Evolutionary conservation across 1,284 basidiomycete genomes (phyloP), one percentile per base, ranked within the genome.

Genomic region (Meira nashicola): DNA sequence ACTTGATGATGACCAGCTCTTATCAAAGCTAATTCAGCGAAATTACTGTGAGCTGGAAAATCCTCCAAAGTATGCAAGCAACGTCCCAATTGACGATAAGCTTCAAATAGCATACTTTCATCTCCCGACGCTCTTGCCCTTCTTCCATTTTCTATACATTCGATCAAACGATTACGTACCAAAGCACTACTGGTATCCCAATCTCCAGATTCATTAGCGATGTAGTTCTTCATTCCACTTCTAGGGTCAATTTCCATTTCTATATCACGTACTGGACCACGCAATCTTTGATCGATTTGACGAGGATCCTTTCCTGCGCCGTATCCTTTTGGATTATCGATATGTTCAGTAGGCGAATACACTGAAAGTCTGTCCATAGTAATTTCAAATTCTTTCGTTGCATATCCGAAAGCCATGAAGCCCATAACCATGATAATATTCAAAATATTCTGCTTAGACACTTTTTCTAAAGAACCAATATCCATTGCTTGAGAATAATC

Each of bases 161-260:
- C 81, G 70, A 88, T 84, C n/a, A 96, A 81, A 0, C 85, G 86
- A 23, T 88, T 84, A 43, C 91, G 83, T 37, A 94, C 86, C 21
- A 91, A 85, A 0, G 85, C 87, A 66, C 88, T 89, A 1, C 90
- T 92, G 0, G 92, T 95, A 66, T 92, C 90, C 90, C 92, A 96
- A 59, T 40, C 58, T 19, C 71, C 67, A 84, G 86, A 86, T 71
- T 80, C 80, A 65, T 92, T 93, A 1, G 90, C 89, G 60, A 95
- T 92, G 77, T 94, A 96, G 74, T 92, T 92, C 82, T 95, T 95
- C 91, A 96, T 94, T 5, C 92, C 92, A 0, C 88, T 90, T 10
- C 83, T 82, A 1, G 85, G 85, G 77, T 96, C 92, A 21, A 96
- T 84, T 70, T 93, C 88, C 6, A 95, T 82, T 76, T 96, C 92